Evolutionary conservation across 306 rosid genomes (phyloP), one percentile per base, ranked within the genome.

Genomic region (Medicago lupulina): DNA sequence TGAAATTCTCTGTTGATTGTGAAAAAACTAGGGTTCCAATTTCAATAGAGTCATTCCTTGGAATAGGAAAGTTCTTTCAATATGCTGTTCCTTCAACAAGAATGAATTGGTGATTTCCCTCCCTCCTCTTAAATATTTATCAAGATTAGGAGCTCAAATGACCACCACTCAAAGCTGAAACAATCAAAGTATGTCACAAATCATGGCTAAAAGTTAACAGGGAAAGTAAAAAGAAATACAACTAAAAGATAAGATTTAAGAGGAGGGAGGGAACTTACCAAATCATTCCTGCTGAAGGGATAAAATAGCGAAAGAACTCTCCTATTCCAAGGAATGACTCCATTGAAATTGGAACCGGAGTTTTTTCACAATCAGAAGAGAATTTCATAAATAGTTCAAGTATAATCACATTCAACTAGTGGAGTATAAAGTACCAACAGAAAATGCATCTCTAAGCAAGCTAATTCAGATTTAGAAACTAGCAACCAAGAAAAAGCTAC

Each of bases 201-300:
- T 21, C 1, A 21, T 21, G 23, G 23, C 23, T 21, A 21, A 21
- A 21, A 21, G 2, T 21, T 21, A 21, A 21, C 23, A 21, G 23
- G 23, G 1, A 21, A 21, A 21, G 23, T 21, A 21, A 21, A 21
- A 21, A 21, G n/a, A 21, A 21, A 21, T 21, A 21, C 23, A 21
- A 21, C 23, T 2, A 21, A 21, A 21, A 21, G 23, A 21, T 21
- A 21, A 21, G 23, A n/a, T n/a, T n/a, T n/a, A n/a, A 36, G 73
- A 38, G 53, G 23, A 40, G 39, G 36, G 34, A 17, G 36, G 17
- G 25, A 70, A 62, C 41, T 81, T 69, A 90, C 98, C 98, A 94
- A 77, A 80, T 70, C 98, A 94, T 94, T 14, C 74, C 77, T 6
- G 97, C 91, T 12, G 97, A 94, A 64, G 96, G 98, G 69, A 91